phyloP scores from a whole-genome alignment of 1,139 yeast genomes.

The Lodderomyces margitis region DNA sequence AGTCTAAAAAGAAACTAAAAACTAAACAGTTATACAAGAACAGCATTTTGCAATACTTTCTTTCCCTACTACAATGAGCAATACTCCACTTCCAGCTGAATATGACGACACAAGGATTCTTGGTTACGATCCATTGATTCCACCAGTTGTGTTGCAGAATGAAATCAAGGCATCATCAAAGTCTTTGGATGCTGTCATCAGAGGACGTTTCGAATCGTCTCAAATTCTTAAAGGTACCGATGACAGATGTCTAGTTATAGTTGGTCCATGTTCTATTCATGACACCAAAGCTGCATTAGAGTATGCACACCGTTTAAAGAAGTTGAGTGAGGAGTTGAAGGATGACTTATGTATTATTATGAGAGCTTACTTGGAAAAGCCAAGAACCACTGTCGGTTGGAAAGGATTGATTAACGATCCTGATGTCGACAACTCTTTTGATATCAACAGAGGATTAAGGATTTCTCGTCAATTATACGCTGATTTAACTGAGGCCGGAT shows the following conservation, averaged over 20 bases:
- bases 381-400: conserved; percentile 99
- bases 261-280: conserved; percentile 97
- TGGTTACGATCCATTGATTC: conserved; percentile 93
- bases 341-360: conserved; percentile 82
- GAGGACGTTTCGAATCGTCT: conserved; percentile 76
- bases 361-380: conserved; percentile 98
- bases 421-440: conserved; percentile 89
- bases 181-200: conserved; percentile 59
- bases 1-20: too few species aligned
- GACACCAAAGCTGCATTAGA: conserved; percentile 92
- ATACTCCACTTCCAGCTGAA: conserved; percentile 64
- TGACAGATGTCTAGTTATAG: conserved; percentile 76
- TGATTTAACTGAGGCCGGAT: conserved; percentile 60
- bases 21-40: too few species aligned
- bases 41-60: conserved; percentile 1
- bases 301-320: conserved; percentile 67
- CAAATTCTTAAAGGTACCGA: conserved; percentile 71
- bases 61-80: conserved; percentile 22
- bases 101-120: conserved; percentile 86
- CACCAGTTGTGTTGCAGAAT: conserved; percentile 92
- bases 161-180: conserved; percentile 71
- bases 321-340: conserved; percentile 59
- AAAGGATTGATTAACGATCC: conserved; percentile 97
- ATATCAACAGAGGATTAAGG: conserved; percentile 90
- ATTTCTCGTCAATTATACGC: conserved; percentile 85